Base-by-base conservation (phyloP, 2,329 filamentous ascomycete genomes). In the Sclerotinia subarctica region DNA sequence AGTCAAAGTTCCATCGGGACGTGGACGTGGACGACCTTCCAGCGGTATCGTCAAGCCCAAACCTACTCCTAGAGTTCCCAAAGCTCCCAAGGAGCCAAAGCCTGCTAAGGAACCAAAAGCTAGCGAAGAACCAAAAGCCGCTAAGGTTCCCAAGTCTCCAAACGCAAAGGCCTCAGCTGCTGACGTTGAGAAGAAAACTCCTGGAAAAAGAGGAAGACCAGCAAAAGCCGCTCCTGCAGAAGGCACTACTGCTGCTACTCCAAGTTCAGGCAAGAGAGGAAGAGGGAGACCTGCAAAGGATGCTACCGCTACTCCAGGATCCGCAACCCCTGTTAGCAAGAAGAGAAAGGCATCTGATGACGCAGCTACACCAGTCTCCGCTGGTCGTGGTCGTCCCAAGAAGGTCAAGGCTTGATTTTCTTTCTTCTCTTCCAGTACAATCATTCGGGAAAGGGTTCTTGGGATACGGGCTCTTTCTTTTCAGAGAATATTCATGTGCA, bases 21-120 rank as follows among this genome's bases (percentile, higher is more conserved):
- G 72, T 67, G 71, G 71, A 29, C 68, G 73, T 46, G 72, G 70
- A 8, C 64, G 73, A 54, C 71, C 72, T 3, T 29, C 69, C 10
- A 35, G 60, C 51, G 69, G 59, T 51, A 60, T 56, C 21, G 47
- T 38, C 17, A 67, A 64, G n/a, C 29, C 68, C 5, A 68, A 65
- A 35, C 60, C 67, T 19, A 64, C 67, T 7, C 53, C 51, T 44
- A 38, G 29, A 49, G 52, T 44, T 35, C 35, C 64, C 10, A 67
- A 66, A 44, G 51, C 52, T 57, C 51, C 64, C 24, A 66, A 66
- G 44, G 38, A 56, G 2, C 49, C 53, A 26, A 46, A 44, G 42
- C 52, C 35, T 19, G n/a, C 63, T 19, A 66, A 66, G 32, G 38
- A 46, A 7, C 49, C 53, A 21, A 46, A 44, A 51, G 52, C 35